Conservation (phyloP, 1,139 yeast species). For the Neolecta irregularis region DNA sequence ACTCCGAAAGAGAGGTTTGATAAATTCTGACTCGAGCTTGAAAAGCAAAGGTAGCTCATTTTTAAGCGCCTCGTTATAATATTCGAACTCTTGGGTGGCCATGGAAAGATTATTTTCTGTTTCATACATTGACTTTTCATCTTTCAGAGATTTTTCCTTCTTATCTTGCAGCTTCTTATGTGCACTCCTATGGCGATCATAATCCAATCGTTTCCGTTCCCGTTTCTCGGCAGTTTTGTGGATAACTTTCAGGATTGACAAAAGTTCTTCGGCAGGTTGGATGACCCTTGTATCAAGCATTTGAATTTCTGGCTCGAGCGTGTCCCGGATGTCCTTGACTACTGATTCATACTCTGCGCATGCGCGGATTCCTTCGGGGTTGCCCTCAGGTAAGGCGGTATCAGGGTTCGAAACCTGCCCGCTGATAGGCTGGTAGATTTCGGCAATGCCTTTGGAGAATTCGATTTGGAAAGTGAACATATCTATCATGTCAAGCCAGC, state of each 20-base stretch:
- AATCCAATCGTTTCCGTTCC: conserved; percentile 85
- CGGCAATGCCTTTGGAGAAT: conserved; percentile 85
- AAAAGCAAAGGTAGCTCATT: conserved; percentile 76
- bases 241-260: conserved; percentile 63
- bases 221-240: conserved; percentile 91
- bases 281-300: conserved; percentile 81
- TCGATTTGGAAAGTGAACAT: conserved; percentile 89
- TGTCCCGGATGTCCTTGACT: conserved; percentile 69
- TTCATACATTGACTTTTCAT: conserved; percentile 75
- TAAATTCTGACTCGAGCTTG: conserved; percentile 77
- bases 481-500: conserved; percentile 7
- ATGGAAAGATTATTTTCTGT: conserved; percentile 80
- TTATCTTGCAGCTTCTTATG: conserved; percentile 61
- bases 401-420: conserved; percentile 86
- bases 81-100: conserved; percentile 91
- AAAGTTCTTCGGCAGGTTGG: conserved; percentile 79
- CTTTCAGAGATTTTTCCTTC: conserved; percentile 70
- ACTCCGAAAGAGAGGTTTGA: conserved; percentile 81
- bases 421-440: conserved; percentile 86
- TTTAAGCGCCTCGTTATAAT: conserved; percentile 87
- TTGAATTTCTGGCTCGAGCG: conserved; percentile 82
- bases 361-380: conserved; percentile 91
- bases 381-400: conserved; percentile 72
- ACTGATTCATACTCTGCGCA: conserved; percentile 81
- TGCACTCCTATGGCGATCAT: conserved; percentile 67